Conservation (phyloP, 2,329 filamentous ascomycete species). For the Penicillium sp. region DNA sequence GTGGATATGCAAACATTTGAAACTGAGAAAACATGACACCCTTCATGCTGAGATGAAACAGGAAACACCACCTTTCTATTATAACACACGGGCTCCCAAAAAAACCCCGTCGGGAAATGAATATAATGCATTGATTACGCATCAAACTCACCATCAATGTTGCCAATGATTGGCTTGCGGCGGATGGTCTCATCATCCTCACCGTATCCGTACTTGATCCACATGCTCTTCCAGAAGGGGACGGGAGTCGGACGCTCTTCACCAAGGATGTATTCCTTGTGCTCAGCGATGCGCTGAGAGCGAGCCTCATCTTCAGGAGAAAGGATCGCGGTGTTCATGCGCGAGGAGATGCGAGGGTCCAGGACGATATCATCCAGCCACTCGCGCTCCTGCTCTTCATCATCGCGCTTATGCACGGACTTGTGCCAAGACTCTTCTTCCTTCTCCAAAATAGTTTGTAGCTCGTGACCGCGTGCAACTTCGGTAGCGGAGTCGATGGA, state of each 20-base stretch:
- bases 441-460: slow-evolving; percentile 62
- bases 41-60: slow-evolving; percentile 8
- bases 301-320: slow-evolving; percentile 67
- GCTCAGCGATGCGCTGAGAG: slow-evolving; percentile 61
- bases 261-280: slow-evolving; percentile 69
- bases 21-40: slow-evolving; percentile 15
- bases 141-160: slow-evolving; percentile 36
- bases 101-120: background rate
- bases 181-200: slow-evolving; percentile 40
- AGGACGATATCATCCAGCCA: slow-evolving; percentile 75
- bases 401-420: slow-evolving; percentile 61
- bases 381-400: slow-evolving; percentile 64
- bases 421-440: slow-evolving; percentile 87
- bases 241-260: slow-evolving; percentile 48
- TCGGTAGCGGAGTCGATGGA: slow-evolving; percentile 24
- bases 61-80: slow-evolving; percentile 24
- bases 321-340: slow-evolving; percentile 80
- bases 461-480: slow-evolving; percentile 54
- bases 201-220: slow-evolving; percentile 43
- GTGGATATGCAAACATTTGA: slow-evolving; percentile 18
- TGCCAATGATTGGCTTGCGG: slow-evolving; percentile 43
- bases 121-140: slow-evolving; percentile 10
- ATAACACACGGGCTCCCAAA: slow-evolving; percentile 8
- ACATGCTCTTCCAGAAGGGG: slow-evolving; percentile 39
- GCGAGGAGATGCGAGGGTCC: slow-evolving; percentile 70